phyloP scores from a whole-genome alignment of 2,329 filamentous ascomycete species.

The Pseudogymnoascus sp. region DNA sequence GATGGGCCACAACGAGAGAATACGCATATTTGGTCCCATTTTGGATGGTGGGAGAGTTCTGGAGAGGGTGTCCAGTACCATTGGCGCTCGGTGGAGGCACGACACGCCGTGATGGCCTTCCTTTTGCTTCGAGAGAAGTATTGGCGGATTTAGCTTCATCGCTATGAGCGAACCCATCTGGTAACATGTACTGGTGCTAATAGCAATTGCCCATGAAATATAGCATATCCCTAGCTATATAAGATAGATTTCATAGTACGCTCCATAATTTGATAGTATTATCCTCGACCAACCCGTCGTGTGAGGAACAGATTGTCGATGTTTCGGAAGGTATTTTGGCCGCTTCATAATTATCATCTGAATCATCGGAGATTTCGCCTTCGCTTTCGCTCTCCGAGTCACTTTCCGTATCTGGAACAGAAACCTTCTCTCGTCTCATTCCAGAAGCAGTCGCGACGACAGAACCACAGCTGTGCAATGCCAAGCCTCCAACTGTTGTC shows the following conservation, averaged over 20 bases:
- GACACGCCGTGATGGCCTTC: slow-evolving; percentile 15
- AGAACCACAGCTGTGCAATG: slow-evolving; percentile 26
- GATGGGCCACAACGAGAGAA: slow-evolving; percentile 44
- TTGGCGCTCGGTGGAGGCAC: slow-evolving; percentile 43
- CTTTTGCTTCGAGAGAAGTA: slow-evolving; percentile 13
- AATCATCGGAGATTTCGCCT: slow-evolving; percentile 14
- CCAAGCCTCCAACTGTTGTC: slow-evolving; percentile 10
- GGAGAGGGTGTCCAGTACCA: slow-evolving; percentile 37
- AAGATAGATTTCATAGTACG: slow-evolving; percentile 23
- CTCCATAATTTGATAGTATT: slow-evolving; percentile 41
- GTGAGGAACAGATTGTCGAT: background rate
- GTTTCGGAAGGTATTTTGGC: background rate
- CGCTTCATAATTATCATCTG: slow-evolving; percentile 13
- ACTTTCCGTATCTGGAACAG: background rate
- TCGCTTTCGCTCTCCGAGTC: slow-evolving; percentile 16
- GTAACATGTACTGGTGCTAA: background rate
- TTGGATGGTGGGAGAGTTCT: slow-evolving; percentile 48
- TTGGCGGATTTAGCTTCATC: background rate
- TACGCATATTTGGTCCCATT: slow-evolving; percentile 40
- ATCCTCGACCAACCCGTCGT: slow-evolving; percentile 25
- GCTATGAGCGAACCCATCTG: background rate
- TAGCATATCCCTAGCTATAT: background rate
- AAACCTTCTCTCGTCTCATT: slow-evolving; percentile 18
- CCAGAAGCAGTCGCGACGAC: slow-evolving; percentile 30
- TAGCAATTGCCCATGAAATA: slow-evolving; percentile 10